Base-by-base conservation (phyloP, 1,139 yeast genomes). In the Yamadazyma sp. region DNA sequence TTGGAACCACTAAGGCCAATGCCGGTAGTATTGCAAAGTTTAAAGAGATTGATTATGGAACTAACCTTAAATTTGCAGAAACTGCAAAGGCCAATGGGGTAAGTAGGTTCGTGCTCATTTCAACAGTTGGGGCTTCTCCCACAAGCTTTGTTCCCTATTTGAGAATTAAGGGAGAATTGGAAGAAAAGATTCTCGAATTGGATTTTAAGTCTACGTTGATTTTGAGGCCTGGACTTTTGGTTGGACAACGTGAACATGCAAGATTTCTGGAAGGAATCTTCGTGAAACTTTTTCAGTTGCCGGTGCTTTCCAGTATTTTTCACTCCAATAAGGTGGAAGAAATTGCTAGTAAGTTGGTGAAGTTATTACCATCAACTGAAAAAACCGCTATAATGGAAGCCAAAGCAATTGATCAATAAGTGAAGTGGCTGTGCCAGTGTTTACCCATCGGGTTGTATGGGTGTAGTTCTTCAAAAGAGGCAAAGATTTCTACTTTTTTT, bases 1-100 rank as follows among this genome's bases (percentile, higher is more conserved):
- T 87, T 50, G 95, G 89, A n/a, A 84, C 95, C 12, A 86, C 95
- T 1, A 69, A 74, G 37, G 81, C 76, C 1, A 70, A 63, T 13
- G 95, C 89, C 3, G 92, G 92, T 22, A 35, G 42, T 3, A 30
- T 35, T n/a, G 85, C 75, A 20, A 73, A 78, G 16, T 89, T 86
- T 60, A 70, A 71, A 46, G 67, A 70, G 47, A 80, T 86, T 45
- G 96, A 87, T 52, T 76, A 80, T 50, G 94, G 85, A 34, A 63
- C 80, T 46, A 86, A 85, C 53, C 59, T 74, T 30, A 76, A 68
- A 23, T 61, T 82, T 29, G 92, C 94, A 5, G 72, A 77, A 51
- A 82, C 81, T 6, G 95, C 95, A 0, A 82, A 78, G 54, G 77
- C 66, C 4, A 72, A 74, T 1, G 90, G 90, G 0, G 77, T 77